Conservation (phyloP, 2,329 filamentous ascomycete species). For the Chaetothyriales sp. region DNA sequence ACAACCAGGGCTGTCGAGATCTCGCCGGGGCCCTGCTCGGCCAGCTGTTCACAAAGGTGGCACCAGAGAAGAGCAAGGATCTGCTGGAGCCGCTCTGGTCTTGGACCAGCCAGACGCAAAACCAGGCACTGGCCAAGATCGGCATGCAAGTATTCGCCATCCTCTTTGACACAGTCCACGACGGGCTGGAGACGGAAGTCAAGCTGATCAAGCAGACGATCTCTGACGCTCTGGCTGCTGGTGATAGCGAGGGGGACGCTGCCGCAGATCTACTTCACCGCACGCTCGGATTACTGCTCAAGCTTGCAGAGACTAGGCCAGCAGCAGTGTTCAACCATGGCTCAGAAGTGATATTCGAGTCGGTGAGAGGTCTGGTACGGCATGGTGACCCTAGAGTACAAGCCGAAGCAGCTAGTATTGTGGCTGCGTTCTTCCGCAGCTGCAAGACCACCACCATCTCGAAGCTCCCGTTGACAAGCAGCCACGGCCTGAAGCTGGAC, state of each 20-base stretch:
- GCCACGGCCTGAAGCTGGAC: slow-evolving; percentile 53
- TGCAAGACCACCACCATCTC: slow-evolving; percentile 45
- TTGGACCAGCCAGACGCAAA: slow-evolving; percentile 64
- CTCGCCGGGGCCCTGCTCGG: slow-evolving; percentile 68
- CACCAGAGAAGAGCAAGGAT: slow-evolving; percentile 53
- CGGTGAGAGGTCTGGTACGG: slow-evolving; percentile 52
- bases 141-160: slow-evolving; percentile 69
- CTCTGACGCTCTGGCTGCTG: slow-evolving; percentile 1
- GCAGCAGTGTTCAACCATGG: slow-evolving; percentile 45
- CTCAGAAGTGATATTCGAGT: slow-evolving; percentile 53
- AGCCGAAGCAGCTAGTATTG: slow-evolving; percentile 56
- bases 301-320: slow-evolving; percentile 53
- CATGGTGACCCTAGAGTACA: slow-evolving; percentile 63
- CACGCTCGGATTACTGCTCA: slow-evolving; percentile 52
- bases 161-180: slow-evolving; percentile 58
- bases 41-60: slow-evolving; percentile 63
- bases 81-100: slow-evolving; percentile 56
- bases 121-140: slow-evolving; percentile 53
- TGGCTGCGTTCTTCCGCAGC: slow-evolving; percentile 66
- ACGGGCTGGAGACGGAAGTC: slow-evolving; percentile 39
- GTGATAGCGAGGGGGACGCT: slow-evolving; percentile 30
- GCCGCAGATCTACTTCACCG: slow-evolving; percentile 58
- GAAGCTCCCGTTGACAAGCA: slow-evolving; percentile 49
- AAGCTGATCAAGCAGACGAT: slow-evolving; percentile 5
- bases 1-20: slow-evolving; percentile 68